A percentile compares a stretch with the other conserved stretches of the same genome.
Evolutionary conservation across 75 land plant species (phyloP).

Genomic region (Gnetum montanum): DNA sequence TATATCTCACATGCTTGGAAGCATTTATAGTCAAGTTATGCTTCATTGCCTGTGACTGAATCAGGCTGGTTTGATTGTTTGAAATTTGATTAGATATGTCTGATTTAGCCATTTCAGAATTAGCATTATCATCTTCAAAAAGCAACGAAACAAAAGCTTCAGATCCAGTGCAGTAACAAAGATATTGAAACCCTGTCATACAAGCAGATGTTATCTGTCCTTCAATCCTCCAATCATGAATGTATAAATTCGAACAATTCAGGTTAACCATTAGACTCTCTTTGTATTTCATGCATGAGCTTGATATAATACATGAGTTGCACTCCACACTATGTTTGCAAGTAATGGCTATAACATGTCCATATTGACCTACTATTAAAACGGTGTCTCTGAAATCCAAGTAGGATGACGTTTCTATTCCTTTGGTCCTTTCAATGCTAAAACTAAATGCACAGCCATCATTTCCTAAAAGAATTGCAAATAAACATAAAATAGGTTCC

Average conservation of each 20-base stretch:
- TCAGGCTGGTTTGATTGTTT: background rate
- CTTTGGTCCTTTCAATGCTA: background rate
- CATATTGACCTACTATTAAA: conserved; percentile 16
- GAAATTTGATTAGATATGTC: background rate
- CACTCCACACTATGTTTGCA: conserved; percentile 2
- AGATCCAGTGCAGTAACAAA: conserved; percentile 21
- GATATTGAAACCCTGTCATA: conserved; percentile 13
- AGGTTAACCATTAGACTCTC: conserved; percentile 1
- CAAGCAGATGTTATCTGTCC: conserved; percentile 24
- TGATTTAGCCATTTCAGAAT: background rate
- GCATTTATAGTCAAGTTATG: background rate
- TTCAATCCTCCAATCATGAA: conserved; percentile 11
- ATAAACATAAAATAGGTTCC: conserved; percentile 20
- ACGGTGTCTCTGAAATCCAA: conserved; percentile 12
- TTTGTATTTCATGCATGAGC: background rate
- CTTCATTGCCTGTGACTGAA: background rate
- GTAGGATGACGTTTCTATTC: background rate
- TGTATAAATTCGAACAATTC: conserved; percentile 1
- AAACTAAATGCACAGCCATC: background rate
- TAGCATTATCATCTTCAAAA: conserved; percentile 6
- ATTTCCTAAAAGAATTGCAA: conserved; percentile 9
- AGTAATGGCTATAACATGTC: conserved; percentile 11
- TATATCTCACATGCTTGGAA: background rate
- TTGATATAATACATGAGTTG: conserved; percentile 10
- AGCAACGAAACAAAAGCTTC: conserved; percentile 16